Evolutionary conservation across 1,139 yeast species (phyloP).

Genomic region (Suhomyces choctaworum): DNA sequence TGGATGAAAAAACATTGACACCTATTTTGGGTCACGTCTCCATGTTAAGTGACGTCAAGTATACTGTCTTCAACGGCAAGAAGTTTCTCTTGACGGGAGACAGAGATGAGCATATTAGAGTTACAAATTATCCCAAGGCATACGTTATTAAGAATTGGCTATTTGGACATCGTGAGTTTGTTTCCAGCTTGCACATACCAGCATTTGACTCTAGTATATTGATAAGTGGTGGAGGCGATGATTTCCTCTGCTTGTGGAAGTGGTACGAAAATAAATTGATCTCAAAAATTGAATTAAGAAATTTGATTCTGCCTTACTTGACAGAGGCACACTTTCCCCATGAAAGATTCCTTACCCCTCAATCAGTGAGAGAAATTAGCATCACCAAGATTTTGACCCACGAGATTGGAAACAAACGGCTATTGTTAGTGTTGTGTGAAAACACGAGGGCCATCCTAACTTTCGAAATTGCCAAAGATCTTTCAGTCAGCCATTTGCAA

Average conservation of each 20-base stretch:
- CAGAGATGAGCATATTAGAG: constrained; percentile 92
- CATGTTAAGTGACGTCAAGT: constrained; percentile 75
- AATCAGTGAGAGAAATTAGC: constrained; percentile 52
- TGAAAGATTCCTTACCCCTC: constrained; percentile 59
- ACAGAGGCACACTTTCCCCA: constrained; percentile 66
- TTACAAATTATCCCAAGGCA: constrained; percentile 80
- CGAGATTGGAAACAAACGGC: constrained; percentile 20
- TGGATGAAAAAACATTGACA: constrained; percentile 42
- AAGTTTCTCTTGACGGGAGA: constrained; percentile 77
- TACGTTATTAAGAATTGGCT: constrained; percentile 78
- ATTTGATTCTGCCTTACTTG: constrained; percentile 49
- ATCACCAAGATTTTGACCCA: constrained; percentile 48
- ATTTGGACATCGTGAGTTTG: constrained; percentile 85
- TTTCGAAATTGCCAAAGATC: constrained; percentile 33
- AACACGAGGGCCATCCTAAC: constrained; percentile 55
- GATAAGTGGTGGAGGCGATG: constrained; percentile 91
- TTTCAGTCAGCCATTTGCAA: constrained; percentile 25
- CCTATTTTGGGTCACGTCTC: constrained; percentile 96
- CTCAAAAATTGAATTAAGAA: constrained; percentile 50
- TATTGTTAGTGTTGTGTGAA: constrained; percentile 52
- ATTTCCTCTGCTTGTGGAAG: constrained; percentile 72
- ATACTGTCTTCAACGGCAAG: constrained; percentile 46
- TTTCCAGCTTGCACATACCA: constrained; percentile 62
- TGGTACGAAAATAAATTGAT: constrained; percentile 57
- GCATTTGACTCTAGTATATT: constrained; percentile 47